Percentiles rank a stretch among this genome's conserved stretches.
phyloP scores from a whole-genome alignment of 495 filamentous ascomycete species.

The Aspergillus cavernicola region DNA sequence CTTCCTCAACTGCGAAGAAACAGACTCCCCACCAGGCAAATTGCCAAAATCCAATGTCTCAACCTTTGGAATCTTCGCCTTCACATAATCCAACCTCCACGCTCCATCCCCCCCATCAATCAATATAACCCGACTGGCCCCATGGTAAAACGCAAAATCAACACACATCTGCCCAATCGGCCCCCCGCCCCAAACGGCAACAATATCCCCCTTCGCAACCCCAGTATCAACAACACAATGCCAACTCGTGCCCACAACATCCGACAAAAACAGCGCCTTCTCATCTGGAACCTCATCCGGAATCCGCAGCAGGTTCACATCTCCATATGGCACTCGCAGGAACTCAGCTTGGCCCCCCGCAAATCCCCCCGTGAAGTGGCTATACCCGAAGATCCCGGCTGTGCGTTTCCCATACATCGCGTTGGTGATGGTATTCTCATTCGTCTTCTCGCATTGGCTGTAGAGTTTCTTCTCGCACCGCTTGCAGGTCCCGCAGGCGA shows the following conservation, averaged over 20 bases:
- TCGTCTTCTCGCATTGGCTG: conserved; percentile 77
- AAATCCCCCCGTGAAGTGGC: conserved; percentile 78
- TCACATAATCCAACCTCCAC: conserved; percentile 67
- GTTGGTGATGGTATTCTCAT: conserved; percentile 63
- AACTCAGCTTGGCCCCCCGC: conserved; percentile 90
- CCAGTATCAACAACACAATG: conserved; percentile 81
- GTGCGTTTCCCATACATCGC: conserved; percentile 71
- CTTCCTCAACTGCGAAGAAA: conserved; percentile 70
- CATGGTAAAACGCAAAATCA: conserved; percentile 66
- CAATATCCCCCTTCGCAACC: conserved; percentile 72
- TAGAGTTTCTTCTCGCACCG: conserved; percentile 74
- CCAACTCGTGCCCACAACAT: conserved; percentile 76
- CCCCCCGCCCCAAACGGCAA: conserved; percentile 65
- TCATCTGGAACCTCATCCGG: conserved; percentile 83
- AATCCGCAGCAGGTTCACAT: conserved; percentile 76
- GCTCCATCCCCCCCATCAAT: conserved; percentile 64
- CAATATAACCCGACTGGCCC: conserved; percentile 71
- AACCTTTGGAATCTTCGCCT: conserved; percentile 57
- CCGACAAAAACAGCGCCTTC: conserved; percentile 78
- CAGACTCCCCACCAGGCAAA: conserved; percentile 51
- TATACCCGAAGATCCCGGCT: conserved; percentile 55
- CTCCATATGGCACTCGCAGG: conserved; percentile 76
- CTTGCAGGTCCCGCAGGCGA: conserved; percentile 65
- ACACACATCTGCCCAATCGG: conserved; percentile 80
- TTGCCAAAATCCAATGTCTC: conserved; percentile 57